These are phyloP conservation scores for Maudiozyma pseudohumilis DNA, from an alignment of 805 yeast species.

Conservation along the genomic window DNA sequence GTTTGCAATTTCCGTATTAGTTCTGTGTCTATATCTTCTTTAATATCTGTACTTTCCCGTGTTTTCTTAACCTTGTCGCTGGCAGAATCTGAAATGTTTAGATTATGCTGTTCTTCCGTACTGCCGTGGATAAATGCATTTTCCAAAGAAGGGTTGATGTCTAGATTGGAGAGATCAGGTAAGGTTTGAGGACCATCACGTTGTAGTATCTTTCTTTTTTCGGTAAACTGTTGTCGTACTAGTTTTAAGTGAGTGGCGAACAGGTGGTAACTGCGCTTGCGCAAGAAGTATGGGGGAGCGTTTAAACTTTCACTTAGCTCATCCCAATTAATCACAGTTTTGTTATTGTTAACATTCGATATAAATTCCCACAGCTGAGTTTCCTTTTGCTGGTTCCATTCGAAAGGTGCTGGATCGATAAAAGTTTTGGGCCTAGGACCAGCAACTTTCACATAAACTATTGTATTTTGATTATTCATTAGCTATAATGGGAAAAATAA, in stretches of 20 bases:
- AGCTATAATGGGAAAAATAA: too few relatives aligned
- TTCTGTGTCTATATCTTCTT: constrained; percentile 17
- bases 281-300: constrained; percentile 27
- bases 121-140: not conserved
- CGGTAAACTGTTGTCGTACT: constrained; percentile 19
- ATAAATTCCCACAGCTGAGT: constrained; percentile 24
- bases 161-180: not conserved
- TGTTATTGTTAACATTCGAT: constrained; percentile 16
- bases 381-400: constrained; percentile 27
- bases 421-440: constrained; percentile 34
- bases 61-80: not conserved
- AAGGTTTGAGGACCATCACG: not conserved
- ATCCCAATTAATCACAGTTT: constrained; percentile 24
- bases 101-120: not conserved
- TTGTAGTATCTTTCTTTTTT: constrained; percentile 4
- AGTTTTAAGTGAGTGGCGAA: constrained; percentile 21
- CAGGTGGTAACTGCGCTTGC: constrained; percentile 23
- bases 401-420: constrained; percentile 32
- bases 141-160: not conserved
- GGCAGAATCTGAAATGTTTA: too few relatives aligned
- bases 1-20: too few relatives aligned
- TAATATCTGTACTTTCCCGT: constrained; percentile 5
- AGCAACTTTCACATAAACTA: constrained; percentile 37
- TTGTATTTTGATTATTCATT: constrained; percentile 27
- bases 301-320: constrained; percentile 28